Base-by-base conservation (phyloP, 768 basidiomycete genomes). In the Clitopilus hobsonii region DNA sequence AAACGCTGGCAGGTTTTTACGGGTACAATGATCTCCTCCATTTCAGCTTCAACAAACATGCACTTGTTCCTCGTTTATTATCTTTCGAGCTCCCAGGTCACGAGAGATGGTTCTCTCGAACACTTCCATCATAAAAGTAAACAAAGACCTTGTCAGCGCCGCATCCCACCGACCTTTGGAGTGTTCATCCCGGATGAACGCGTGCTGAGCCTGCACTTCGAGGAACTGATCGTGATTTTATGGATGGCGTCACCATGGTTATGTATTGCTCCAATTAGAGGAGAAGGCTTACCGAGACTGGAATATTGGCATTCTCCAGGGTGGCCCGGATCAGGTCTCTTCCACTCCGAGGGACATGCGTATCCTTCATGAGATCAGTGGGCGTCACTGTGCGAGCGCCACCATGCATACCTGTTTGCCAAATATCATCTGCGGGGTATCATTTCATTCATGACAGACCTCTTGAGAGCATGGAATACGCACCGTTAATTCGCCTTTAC, bases 141-240 rank as follows among this genome's bases (percentile, higher is more conserved):
- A 94, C 27, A 94, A 66, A 20, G 86, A 86, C 50, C 82, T 78
- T 0, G 91, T 93, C 51, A 98, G 73, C 0, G 94, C 94, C 6
- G 94, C 93, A 63, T 98, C 96, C 94, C 94, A 98, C 53, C 96
- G 82, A 1, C 93, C 95, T 68, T 97, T 98, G 26, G 89, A 91
- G 6, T 82, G 80, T 63, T 94, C 92, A 67, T 96, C 94, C 5
- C 95, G 85, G 57, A 98, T 88, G 70, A 98, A 98, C 2, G 96
- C 96, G 61, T 98, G 95, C 63, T 98, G 95, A 0, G 95, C 96
- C 68, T 97, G 94, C 13, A 98, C 93, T 68, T 98, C 96, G 56
- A 97, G 72, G 68, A 95, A 94, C 90, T 94, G 65, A 11, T 53
- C 2, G 23, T 23, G 32, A 26, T 54, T 22, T 26, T 27, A 14